Conservation (phyloP, 179 eudicot genomes). For the Heliamphora pulchella region DNA sequence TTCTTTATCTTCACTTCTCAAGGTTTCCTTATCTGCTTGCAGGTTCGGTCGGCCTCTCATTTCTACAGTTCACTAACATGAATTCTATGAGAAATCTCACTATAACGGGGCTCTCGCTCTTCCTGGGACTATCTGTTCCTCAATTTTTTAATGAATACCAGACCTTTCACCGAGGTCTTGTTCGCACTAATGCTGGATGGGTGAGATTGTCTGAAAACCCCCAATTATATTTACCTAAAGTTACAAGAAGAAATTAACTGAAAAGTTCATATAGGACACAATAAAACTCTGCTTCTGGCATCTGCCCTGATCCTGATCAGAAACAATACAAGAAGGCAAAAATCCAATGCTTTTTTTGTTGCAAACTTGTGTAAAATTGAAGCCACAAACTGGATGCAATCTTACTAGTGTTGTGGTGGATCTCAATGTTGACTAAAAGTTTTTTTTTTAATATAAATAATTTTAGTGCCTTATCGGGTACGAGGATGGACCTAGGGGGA, state of each 20-base stretch:
- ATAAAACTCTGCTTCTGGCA: neutral
- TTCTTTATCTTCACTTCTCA: neutral
- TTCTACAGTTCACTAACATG: slow-evolving; percentile 97
- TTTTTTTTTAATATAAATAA: no score
- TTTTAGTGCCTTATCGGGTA: no score
- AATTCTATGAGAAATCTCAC: slow-evolving; percentile 94
- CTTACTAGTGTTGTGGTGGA: no score
- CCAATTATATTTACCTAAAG: neutral
- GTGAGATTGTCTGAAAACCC: slow-evolving; percentile 31
- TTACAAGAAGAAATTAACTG: neutral
- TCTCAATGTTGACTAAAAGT: no score
- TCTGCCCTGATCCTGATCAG: neutral
- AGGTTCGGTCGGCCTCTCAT: slow-evolving; percentile 95
- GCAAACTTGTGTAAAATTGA: no score
- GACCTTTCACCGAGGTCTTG: slow-evolving; percentile 57
- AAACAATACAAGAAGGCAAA: neutral
- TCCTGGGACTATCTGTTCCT: slow-evolving; percentile 92
- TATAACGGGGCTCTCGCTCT: slow-evolving; percentile 84
- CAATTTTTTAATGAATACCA: slow-evolving; percentile 65
- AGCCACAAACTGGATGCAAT: neutral
- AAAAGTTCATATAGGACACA: neutral
- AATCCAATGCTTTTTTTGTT: neutral
- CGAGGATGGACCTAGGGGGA: no score
- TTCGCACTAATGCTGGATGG: slow-evolving; percentile 95
- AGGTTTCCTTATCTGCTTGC: slow-evolving; percentile 23